Percentiles rank a stretch among this genome's conserved stretches.
Conservation (phyloP, 805 yeast species). For the Lipomyces yamadae region DNA sequence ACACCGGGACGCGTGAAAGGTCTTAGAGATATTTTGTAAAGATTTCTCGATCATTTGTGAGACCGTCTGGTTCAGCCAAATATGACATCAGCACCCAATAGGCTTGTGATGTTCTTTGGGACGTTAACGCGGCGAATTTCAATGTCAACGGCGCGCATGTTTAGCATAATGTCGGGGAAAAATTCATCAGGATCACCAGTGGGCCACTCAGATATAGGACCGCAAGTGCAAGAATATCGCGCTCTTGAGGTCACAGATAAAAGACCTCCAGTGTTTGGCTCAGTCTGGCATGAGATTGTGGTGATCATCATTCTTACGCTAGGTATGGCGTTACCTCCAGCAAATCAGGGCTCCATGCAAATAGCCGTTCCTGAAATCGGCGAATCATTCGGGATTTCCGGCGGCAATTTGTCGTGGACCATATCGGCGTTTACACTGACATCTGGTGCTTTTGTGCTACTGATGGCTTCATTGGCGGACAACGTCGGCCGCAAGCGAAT, state of each 20-base stretch:
- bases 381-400: constrained; percentile 46
- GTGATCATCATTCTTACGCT: constrained; percentile 42
- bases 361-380: constrained; percentile 47
- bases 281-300: constrained; percentile 44
- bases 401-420: constrained; percentile 53
- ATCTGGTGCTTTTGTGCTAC: constrained; percentile 50
- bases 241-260: constrained; percentile 15
- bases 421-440: constrained; percentile 51
- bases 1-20: not conserved
- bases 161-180: not conserved
- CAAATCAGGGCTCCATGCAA: constrained; percentile 48
- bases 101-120: not conserved
- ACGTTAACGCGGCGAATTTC: not conserved
- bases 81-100: not conserved
- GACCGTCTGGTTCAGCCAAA: not conserved
- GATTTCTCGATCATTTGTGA: not conserved
- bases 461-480: constrained; percentile 54
- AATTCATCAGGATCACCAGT: not conserved
- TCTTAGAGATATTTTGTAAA: not conserved
- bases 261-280: constrained; percentile 48
- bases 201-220: not conserved
- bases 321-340: constrained; percentile 51
- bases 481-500: constrained; percentile 52
- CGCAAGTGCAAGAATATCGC: constrained; percentile 4
- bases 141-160: not conserved